These are phyloP conservation scores for Ceriops tagal DNA, from an alignment of 345 rosid species.

Conservation along the genomic window DNA sequence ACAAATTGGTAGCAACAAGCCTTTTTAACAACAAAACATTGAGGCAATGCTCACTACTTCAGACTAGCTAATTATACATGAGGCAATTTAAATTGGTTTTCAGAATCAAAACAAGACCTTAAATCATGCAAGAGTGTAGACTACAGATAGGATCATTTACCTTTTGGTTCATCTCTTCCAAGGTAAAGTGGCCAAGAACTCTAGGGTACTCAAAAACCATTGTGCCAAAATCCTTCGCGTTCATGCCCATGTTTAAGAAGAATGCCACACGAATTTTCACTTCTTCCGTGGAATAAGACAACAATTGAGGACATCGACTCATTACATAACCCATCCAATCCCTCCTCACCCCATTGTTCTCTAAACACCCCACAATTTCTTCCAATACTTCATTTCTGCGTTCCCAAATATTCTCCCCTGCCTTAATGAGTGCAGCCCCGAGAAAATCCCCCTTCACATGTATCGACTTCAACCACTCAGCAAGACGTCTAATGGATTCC, in stretches of 20 bases:
- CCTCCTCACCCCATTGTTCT: conserved; percentile 67
- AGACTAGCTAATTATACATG: background rate
- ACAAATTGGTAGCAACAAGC: background rate
- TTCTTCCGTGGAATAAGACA: conserved; percentile 63
- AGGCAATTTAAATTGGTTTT: background rate
- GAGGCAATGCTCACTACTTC: background rate
- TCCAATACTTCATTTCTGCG: conserved; percentile 47
- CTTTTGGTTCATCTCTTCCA: conserved; percentile 84
- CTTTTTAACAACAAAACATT: background rate
- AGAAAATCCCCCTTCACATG: conserved; percentile 76
- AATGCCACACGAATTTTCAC: conserved; percentile 58
- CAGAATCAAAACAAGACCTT: conserved; percentile 4
- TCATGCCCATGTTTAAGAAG: conserved; percentile 78
- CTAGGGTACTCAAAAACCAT: conserved; percentile 88
- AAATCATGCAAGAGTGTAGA: conserved; percentile 4
- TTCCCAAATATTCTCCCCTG: conserved; percentile 57
- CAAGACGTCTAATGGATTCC: conserved; percentile 47
- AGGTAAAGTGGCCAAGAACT: conserved; percentile 56
- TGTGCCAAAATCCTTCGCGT: conserved; percentile 76
- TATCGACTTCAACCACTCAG: conserved; percentile 71
- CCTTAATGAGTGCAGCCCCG: conserved; percentile 57
- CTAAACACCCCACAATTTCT: conserved; percentile 63
- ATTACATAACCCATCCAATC: conserved; percentile 90
- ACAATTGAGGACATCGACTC: conserved; percentile 64
- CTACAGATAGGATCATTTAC: conserved; percentile 27